These are phyloP conservation scores for Biscogniauxia marginata DNA, from an alignment of 2,329 filamentous ascomycete species.

Conservation along the genomic window DNA sequence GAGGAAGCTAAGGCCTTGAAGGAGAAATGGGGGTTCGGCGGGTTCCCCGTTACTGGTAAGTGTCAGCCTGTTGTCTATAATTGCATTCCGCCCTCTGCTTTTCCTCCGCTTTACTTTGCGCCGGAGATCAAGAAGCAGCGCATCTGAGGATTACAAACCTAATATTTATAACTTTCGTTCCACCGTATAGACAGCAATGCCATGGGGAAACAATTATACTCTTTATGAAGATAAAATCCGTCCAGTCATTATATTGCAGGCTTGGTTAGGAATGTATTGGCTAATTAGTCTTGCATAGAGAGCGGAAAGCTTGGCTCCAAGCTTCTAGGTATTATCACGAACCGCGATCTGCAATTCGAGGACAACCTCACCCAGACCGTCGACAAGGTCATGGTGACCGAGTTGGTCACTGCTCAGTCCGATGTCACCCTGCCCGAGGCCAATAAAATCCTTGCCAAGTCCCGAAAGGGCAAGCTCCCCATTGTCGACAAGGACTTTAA, in stretches of 20 bases:
- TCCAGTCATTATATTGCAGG: constrained; percentile 6
- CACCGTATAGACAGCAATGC: constrained; percentile 90
- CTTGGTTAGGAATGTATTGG: constrained; percentile 14
- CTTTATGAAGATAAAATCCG: constrained; percentile 42
- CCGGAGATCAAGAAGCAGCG: constrained; percentile 7
- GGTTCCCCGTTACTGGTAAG: constrained; percentile 98
- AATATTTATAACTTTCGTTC: constrained; percentile 99
- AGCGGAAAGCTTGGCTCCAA: constrained; percentile 90
- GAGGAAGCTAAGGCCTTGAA: constrained; percentile 89
- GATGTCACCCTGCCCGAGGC: constrained; percentile 85
- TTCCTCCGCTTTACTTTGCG: neutral
- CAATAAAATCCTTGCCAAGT: constrained; percentile 88
- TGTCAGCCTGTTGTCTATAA: constrained; percentile 14
- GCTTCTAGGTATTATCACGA: constrained; percentile 95
- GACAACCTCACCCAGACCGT: constrained; percentile 70
- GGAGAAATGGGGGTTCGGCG: constrained; percentile 97
- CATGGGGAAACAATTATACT: constrained; percentile 71
- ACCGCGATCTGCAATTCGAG: constrained; percentile 97
- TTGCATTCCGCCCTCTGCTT: constrained; percentile 7
- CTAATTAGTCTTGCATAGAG: constrained; percentile 59
- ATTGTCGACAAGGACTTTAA: constrained; percentile 84
- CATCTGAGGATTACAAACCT: constrained; percentile 75
- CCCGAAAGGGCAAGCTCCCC: constrained; percentile 97
- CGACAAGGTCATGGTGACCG: constrained; percentile 89
- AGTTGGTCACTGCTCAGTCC: constrained; percentile 81